Percentiles rank a stretch among this genome's conserved stretches.
Conservation (phyloP, 768 basidiomycete species). For the Fomitopsis serialis region DNA sequence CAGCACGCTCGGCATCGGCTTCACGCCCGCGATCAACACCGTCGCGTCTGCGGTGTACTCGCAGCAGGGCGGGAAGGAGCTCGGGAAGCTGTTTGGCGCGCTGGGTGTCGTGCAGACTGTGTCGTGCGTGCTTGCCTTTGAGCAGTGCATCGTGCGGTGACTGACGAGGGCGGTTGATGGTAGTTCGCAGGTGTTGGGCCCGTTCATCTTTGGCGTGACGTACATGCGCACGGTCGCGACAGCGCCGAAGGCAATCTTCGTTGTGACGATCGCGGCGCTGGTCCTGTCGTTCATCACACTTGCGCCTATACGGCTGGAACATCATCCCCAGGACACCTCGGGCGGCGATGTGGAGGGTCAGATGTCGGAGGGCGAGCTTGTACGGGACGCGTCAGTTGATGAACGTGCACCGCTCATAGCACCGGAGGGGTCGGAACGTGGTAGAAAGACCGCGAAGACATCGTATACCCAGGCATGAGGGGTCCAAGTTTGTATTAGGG, state of each 20-base stretch:
- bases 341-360: conserved; percentile 12
- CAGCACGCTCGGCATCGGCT: conserved; percentile 56
- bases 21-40: conserved; percentile 63
- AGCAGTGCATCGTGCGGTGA: neutral
- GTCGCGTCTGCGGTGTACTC: conserved; percentile 66
- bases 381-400: neutral
- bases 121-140: conserved; percentile 32
- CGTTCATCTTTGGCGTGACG: conserved; percentile 65
- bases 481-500: too few relatives aligned
- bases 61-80: conserved; percentile 50
- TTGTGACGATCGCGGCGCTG: conserved; percentile 40
- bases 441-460: too few relatives aligned
- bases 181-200: conserved; percentile 66
- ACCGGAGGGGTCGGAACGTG: neutral
- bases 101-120: conserved; percentile 70
- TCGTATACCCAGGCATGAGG: too few relatives aligned
- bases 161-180: neutral
- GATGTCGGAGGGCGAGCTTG: neutral
- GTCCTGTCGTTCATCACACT: conserved; percentile 40
- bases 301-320: conserved; percentile 39
- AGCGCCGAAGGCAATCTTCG: conserved; percentile 68
- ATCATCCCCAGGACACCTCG: neutral
- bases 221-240: conserved; percentile 67
- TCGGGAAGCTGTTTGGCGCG: conserved; percentile 76
- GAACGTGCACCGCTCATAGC: neutral